phyloP scores from a whole-genome alignment of 805 yeast species.

The Teunomyces tritomae region DNA sequence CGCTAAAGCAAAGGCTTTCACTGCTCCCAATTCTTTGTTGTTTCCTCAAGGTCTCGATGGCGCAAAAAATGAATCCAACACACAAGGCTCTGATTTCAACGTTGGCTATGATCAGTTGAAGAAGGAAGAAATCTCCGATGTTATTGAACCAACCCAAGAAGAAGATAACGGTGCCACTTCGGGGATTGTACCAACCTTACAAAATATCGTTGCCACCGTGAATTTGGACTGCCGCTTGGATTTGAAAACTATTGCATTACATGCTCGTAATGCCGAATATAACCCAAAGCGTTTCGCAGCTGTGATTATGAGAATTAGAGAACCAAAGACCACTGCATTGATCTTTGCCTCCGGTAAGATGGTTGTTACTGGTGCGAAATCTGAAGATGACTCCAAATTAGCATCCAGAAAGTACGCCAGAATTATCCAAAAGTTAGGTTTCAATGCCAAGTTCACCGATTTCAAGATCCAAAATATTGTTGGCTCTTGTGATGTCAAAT shows the following conservation, averaged over 20 bases:
- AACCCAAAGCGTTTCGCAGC: constrained; percentile 99
- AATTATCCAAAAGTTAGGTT: constrained; percentile 95
- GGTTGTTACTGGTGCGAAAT: constrained; percentile 99
- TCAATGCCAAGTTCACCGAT: constrained; percentile 96
- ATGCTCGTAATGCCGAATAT: constrained; percentile 98
- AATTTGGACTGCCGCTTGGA: constrained; percentile 94
- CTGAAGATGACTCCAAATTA: constrained; percentile 96
- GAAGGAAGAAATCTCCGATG: constrained; percentile 16
- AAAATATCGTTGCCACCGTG: constrained; percentile 96
- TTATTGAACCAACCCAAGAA: constrained; percentile 40
- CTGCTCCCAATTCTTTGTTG: constrained; percentile 62
- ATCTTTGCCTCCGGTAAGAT: constrained; percentile 98
- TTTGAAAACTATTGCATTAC: constrained; percentile 93
- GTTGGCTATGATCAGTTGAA: constrained; percentile 10
- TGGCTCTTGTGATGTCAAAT: constrained; percentile 97
- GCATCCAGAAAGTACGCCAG: constrained; percentile 98
- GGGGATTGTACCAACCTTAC: constrained; percentile 93
- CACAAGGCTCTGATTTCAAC: constrained; percentile 7
- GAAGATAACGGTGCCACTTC: constrained; percentile 76
- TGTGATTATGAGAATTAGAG: constrained; percentile 98
- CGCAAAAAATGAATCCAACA: constrained; percentile 14
- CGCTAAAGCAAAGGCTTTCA: constrained; percentile 70
- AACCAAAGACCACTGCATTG: constrained; percentile 96
- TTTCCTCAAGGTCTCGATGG: constrained; percentile 53
- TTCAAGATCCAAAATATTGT: constrained; percentile 98